Conservation (phyloP, 495 filamentous ascomycete genomes). For the Lasiosphaeris hirsuta region DNA sequence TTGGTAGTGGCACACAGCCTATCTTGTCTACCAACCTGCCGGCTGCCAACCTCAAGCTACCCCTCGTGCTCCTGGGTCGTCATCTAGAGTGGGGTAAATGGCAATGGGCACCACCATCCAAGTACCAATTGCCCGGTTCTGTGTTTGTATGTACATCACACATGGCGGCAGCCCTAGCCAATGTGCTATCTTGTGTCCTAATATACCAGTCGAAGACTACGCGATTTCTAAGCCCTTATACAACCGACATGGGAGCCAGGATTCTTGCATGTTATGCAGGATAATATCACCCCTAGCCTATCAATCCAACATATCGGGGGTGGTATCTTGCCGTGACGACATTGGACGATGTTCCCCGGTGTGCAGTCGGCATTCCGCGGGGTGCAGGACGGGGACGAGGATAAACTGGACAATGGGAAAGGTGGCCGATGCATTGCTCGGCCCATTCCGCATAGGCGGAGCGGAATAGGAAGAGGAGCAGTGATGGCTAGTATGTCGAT, state of each 20-base stretch:
- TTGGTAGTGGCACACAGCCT: conserved; percentile 9
- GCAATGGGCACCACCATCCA: not conserved
- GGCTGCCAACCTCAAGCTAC: not conserved
- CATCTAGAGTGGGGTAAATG: not conserved
- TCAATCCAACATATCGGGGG: conserved; percentile 3
- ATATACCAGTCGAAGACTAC: not conserved
- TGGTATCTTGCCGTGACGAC: conserved; percentile 8
- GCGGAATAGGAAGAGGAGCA: not conserved
- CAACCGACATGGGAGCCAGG: not conserved
- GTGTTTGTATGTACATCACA: not conserved
- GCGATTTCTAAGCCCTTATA: conserved; percentile 23
- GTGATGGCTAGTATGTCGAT: too few species aligned
- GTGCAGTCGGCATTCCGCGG: too few species aligned
- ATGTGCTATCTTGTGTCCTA: not conserved
- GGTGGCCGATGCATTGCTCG: conserved; percentile 17
- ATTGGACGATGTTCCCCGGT: not conserved
- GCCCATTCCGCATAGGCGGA: conserved; percentile 6
- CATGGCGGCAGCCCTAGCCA: not conserved
- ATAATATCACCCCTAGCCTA: not conserved
- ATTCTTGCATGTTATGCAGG: conserved; percentile 4
- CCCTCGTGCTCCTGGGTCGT: conserved; percentile 4
- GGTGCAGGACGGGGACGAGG: too few species aligned
- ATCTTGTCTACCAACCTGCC: not conserved
- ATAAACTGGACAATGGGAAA: not conserved
- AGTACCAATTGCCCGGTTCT: conserved; percentile 13